These are phyloP conservation scores for Cladosporium sp. DNA, from an alignment of 2,329 filamentous ascomycete genomes.

Conservation along the genomic window DNA sequence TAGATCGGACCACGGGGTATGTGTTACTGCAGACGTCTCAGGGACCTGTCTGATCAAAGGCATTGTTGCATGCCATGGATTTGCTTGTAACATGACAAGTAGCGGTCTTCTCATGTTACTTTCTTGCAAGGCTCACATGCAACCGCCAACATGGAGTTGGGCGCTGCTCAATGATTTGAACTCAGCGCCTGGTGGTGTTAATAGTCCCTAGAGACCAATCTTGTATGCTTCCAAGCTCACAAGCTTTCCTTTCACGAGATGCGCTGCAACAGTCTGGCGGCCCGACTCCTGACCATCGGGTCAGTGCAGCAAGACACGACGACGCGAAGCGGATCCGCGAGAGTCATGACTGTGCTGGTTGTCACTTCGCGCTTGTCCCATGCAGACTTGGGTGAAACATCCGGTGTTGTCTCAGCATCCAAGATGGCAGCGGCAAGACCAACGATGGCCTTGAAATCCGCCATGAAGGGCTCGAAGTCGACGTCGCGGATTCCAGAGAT, in stretches of 20 bases:
- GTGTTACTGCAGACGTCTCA: too few species aligned
- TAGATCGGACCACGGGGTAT: too few species aligned
- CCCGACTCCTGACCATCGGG: not conserved
- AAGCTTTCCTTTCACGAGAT: slow-evolving; percentile 2
- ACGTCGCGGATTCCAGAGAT: slow-evolving; percentile 7
- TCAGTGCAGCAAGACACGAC: slow-evolving; percentile 9
- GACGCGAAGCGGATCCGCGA: slow-evolving; percentile 8
- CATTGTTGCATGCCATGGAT: too few species aligned
- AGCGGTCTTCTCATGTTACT: too few species aligned
- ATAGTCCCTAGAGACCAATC: not conserved
- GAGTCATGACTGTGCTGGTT: not conserved
- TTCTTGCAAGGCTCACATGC: not conserved
- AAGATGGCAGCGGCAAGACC: slow-evolving; percentile 13
- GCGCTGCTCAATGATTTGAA: too few species aligned
- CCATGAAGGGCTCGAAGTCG: slow-evolving; percentile 10
- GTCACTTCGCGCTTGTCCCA: slow-evolving; percentile 9
- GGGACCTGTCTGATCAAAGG: too few species aligned
- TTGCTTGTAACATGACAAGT: too few species aligned
- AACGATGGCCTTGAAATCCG: slow-evolving; percentile 11
- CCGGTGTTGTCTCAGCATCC: slow-evolving; percentile 5
- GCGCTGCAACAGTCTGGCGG: slow-evolving; percentile 3
- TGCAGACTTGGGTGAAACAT: slow-evolving; percentile 6
- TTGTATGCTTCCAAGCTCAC: not conserved
- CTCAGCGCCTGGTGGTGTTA: not conserved
- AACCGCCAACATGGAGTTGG: too few species aligned